Evolutionary conservation across 352 stramenopile genomes (phyloP).

Genomic region (Phytophthora foliorum): DNA sequence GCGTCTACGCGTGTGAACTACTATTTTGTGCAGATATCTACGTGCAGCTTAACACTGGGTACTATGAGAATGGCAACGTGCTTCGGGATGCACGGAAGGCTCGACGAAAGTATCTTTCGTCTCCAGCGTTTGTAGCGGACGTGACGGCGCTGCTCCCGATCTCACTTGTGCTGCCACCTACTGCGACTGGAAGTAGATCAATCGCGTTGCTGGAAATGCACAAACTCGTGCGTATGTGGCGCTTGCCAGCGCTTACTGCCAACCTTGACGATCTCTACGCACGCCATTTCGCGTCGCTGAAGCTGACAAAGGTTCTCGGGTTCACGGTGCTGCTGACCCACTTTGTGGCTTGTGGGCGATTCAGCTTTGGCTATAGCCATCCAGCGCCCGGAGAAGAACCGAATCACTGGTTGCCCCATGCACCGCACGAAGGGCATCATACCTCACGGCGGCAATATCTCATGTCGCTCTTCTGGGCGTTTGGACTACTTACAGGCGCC

Average conservation of each 20-base stretch:
- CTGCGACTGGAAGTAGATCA: conserved; percentile 13
- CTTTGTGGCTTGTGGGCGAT: conserved; percentile 62
- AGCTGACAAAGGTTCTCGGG: conserved; percentile 64
- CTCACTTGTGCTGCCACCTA: conserved; percentile 44
- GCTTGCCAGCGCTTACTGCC: conserved; percentile 58
- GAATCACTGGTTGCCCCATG: conserved; percentile 62
- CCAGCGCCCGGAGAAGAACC: conserved; percentile 25
- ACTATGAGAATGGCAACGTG: conserved; percentile 78
- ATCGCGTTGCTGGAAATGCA: conserved; percentile 57
- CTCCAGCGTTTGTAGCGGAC: conserved; percentile 60
- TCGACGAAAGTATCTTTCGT: conserved; percentile 70
- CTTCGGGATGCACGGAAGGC: conserved; percentile 67
- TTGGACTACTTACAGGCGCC: conserved; percentile 63
- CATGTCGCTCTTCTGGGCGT: conserved; percentile 74
- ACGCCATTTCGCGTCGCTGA: conserved; percentile 64
- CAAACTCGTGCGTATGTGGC: conserved; percentile 64
- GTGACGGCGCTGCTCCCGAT: conserved; percentile 57
- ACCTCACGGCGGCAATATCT: conserved; percentile 46
- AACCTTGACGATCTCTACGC: conserved; percentile 77
- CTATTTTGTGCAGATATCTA: conserved; percentile 74
- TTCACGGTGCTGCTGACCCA: conserved; percentile 62
- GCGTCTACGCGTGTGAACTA: conserved; percentile 64
- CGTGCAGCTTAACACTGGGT: conserved; percentile 78
- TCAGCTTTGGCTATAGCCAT: conserved; percentile 57
- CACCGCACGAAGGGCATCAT: conserved; percentile 23